Percentiles rank a stretch among this genome's conserved stretches.
Conservation (phyloP, 345 rosid genomes). For the Moricandia arvensis region DNA sequence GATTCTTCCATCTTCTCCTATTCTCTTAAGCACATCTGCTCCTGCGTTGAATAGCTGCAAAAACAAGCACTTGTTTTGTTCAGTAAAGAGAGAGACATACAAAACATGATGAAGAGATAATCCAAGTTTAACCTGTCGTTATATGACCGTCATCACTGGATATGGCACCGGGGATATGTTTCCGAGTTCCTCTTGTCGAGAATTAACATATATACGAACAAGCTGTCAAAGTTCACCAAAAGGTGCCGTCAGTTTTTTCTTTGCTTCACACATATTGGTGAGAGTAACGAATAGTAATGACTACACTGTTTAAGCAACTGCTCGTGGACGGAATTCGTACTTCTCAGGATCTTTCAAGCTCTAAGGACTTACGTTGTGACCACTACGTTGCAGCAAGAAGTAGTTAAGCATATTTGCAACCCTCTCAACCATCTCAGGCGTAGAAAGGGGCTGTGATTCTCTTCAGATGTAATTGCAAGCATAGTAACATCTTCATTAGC, state of each 20-base stretch:
- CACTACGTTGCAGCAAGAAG: conserved; percentile 91
- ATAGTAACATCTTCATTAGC: conserved; percentile 97
- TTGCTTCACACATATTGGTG: conserved; percentile 3
- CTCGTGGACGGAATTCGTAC: conserved; percentile 93
- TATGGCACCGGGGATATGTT: conserved; percentile 81
- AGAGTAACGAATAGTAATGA: not conserved
- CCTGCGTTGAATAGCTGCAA: conserved; percentile 83
- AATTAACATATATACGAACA: conserved; percentile 83
- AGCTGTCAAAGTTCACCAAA: conserved; percentile 57
- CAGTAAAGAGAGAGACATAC: conserved; percentile 11
- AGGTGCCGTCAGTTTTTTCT: not conserved
- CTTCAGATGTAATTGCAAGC: conserved; percentile 93
- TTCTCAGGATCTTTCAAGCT: conserved; percentile 92
- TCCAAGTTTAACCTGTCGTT: conserved; percentile 68
- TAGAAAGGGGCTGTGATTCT: conserved; percentile 91
- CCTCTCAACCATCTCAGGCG: conserved; percentile 99
- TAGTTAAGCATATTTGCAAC: conserved; percentile 98
- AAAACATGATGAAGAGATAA: conserved; percentile 3
- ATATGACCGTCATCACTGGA: conserved; percentile 92
- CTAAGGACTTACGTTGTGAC: conserved; percentile 94
- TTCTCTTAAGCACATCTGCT: conserved; percentile 74
- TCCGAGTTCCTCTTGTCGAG: conserved; percentile 75
- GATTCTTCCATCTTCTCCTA: conserved; percentile 73
- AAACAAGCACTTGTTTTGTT: conserved; percentile 8
- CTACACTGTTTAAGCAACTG: conserved; percentile 91